These are phyloP conservation scores for Debaryomyces castellii DNA, from an alignment of 805 yeast species.

Conservation along the genomic window DNA sequence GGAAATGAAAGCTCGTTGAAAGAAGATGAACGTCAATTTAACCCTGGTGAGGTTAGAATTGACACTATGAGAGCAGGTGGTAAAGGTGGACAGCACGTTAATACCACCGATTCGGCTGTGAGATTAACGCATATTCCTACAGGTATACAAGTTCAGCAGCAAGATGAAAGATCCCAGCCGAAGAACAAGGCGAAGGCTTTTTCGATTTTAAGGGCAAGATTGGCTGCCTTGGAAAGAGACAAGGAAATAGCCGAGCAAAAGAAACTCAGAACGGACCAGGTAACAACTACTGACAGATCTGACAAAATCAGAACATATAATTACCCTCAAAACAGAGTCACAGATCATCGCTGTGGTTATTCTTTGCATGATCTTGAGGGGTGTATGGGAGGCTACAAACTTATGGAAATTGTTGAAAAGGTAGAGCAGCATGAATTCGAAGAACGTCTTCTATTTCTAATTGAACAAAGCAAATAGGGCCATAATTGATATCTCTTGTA, in stretches of 20 bases:
- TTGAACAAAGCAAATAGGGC: constrained; percentile 1
- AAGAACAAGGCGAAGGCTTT: constrained; percentile 91
- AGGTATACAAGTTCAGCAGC: constrained; percentile 85
- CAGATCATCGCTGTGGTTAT: constrained; percentile 89
- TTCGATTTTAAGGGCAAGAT: constrained; percentile 72
- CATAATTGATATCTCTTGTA: too few species aligned
- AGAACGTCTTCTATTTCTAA: constrained; percentile 28
- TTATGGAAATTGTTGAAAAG: constrained; percentile 35
- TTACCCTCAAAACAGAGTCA: constrained; percentile 86
- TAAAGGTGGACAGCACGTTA: constrained; percentile 97
- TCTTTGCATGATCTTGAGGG: constrained; percentile 69
- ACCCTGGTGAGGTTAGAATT: constrained; percentile 83
- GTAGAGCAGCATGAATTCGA: constrained; percentile 40
- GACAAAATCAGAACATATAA: constrained; percentile 95
- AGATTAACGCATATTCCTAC: constrained; percentile 89
- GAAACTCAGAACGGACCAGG: constrained; percentile 74
- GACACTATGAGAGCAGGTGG: constrained; percentile 99
- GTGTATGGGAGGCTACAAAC: constrained; percentile 36
- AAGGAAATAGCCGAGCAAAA: constrained; percentile 66
- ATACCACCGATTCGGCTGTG: constrained; percentile 96
- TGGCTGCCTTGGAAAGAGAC: constrained; percentile 76
- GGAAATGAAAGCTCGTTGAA: constrained; percentile 47
- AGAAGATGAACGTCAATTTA: constrained; percentile 66
- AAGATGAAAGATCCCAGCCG: constrained; percentile 94
- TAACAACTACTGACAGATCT: constrained; percentile 82